Evolutionary conservation across 129 eudicot species (phyloP).

Genomic region (Pittosporum tobira): DNA sequence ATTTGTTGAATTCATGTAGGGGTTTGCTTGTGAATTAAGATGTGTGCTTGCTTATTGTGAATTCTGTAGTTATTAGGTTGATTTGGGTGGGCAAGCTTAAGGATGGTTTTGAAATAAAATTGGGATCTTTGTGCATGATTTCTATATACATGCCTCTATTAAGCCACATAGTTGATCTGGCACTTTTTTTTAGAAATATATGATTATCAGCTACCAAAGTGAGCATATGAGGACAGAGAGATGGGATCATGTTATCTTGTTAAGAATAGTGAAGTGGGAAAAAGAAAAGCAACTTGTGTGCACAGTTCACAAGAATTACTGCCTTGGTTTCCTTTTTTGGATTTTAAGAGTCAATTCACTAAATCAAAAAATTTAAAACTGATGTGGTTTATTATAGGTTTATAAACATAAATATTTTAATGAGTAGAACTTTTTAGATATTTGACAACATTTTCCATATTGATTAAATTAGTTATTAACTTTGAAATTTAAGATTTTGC

Average conservation of each 20-base stretch:
- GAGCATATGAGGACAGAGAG: neutral
- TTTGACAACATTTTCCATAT: too few species aligned
- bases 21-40: conserved; percentile 19
- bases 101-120: too few species aligned
- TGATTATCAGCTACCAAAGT: neutral
- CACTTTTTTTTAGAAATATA: neutral
- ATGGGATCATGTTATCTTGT: too few species aligned
- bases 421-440: too few species aligned
- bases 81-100: neutral
- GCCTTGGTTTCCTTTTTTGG: too few species aligned
- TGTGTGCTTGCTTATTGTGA: conserved; percentile 12
- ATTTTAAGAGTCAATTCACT: too few species aligned
- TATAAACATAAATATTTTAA: too few species aligned
- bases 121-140: neutral
- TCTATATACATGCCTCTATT: neutral
- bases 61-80: neutral
- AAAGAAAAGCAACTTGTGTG: neutral
- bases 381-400: too few species aligned
- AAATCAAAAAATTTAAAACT: too few species aligned
- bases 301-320: neutral
- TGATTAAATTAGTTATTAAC: too few species aligned
- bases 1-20: conserved; percentile 17
- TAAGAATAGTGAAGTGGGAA: neutral
- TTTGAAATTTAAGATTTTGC: too few species aligned
- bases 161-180: neutral